Percentiles rank a stretch among this genome's conserved stretches.
phyloP scores from a whole-genome alignment of 23 red algal genomes.

The Gracilaria domingensis region DNA sequence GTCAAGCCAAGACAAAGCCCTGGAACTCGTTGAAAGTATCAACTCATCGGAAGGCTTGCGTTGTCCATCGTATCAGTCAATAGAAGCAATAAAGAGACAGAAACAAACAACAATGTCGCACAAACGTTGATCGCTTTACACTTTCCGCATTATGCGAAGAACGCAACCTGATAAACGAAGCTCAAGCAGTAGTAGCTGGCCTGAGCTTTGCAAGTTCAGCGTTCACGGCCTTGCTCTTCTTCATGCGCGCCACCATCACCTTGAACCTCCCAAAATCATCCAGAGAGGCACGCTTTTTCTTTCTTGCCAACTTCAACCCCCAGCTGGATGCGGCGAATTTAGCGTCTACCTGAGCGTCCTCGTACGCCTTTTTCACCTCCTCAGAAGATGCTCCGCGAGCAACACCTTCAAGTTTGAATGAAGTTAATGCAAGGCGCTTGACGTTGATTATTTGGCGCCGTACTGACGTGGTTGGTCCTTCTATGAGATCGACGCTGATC shows the following conservation, averaged over 20 bases:
- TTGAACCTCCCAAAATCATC: slow-evolving; percentile 97
- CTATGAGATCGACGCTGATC: slow-evolving; percentile 88
- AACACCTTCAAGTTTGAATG: slow-evolving; percentile 71
- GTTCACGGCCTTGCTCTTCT: slow-evolving; percentile 68
- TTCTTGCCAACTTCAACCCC: slow-evolving; percentile 83
- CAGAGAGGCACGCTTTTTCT: slow-evolving; percentile 73
- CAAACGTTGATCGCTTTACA: slow-evolving; percentile 2
- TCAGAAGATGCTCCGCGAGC: slow-evolving; percentile 57
- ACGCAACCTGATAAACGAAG: not conserved
- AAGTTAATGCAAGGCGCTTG: slow-evolving; percentile 86
- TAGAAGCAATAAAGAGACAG: not conserved
- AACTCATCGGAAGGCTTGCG: not conserved
- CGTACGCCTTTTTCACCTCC: slow-evolving; percentile 57
- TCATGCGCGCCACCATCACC: slow-evolving; percentile 92
- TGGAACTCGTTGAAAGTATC: not conserved
- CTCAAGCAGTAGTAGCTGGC: slow-evolving; percentile 19
- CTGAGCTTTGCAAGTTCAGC: slow-evolving; percentile 55
- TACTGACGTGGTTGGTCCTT: slow-evolving; percentile 67
- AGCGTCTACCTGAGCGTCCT: slow-evolving; percentile 67
- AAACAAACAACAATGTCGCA: not conserved
- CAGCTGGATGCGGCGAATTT: slow-evolving; percentile 75
- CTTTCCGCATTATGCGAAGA: not conserved
- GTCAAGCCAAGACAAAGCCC: not conserved
- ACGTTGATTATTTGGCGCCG: slow-evolving; percentile 79
- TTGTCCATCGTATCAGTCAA: not conserved